Conservation (phyloP, 2,329 filamentous ascomycete species). For the Colletotrichum magnum region DNA sequence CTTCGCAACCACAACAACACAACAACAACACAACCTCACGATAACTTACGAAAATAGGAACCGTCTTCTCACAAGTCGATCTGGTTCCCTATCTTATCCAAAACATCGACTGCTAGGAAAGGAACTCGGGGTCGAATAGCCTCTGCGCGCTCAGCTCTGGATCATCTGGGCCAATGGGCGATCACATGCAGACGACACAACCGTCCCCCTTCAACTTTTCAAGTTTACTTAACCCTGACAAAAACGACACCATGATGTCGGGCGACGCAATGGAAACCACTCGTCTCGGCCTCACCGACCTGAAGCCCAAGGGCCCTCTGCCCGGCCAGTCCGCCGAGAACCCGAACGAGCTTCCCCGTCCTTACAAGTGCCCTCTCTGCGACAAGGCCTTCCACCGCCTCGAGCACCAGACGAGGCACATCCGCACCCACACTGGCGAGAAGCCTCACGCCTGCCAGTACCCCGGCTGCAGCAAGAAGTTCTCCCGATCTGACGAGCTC, state of each 20-base stretch:
- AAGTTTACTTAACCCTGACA: constrained; percentile 77
- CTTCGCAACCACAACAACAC: constrained; percentile 2
- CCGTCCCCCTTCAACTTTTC: constrained; percentile 79
- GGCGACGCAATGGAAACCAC: constrained; percentile 37
- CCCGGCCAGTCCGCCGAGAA: constrained; percentile 74
- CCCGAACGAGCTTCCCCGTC: constrained; percentile 83
- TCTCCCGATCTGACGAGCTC: constrained; percentile 95
- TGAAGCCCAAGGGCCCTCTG: constrained; percentile 74
- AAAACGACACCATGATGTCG: constrained; percentile 35
- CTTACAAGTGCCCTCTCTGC: constrained; percentile 98
- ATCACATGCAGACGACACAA: constrained; percentile 82
- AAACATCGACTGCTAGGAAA: constrained; percentile 11
- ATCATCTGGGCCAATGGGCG: constrained; percentile 47
- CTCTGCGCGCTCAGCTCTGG: constrained; percentile 14
- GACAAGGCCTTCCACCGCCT: constrained; percentile 98
- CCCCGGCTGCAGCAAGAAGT: constrained; percentile 95
- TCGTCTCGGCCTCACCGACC: constrained; percentile 37
- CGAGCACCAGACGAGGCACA: constrained; percentile 92
- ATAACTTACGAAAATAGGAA: neutral
- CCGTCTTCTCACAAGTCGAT: constrained; percentile 4
- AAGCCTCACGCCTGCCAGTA: constrained; percentile 98
- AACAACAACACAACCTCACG: constrained; percentile 1
- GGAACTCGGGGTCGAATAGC: neutral
- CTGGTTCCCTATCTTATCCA: neutral
- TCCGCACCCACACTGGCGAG: constrained; percentile 97